Conservation (phyloP, 108 stramenopile genomes). For the Asterionellopsis glacialis region DNA sequence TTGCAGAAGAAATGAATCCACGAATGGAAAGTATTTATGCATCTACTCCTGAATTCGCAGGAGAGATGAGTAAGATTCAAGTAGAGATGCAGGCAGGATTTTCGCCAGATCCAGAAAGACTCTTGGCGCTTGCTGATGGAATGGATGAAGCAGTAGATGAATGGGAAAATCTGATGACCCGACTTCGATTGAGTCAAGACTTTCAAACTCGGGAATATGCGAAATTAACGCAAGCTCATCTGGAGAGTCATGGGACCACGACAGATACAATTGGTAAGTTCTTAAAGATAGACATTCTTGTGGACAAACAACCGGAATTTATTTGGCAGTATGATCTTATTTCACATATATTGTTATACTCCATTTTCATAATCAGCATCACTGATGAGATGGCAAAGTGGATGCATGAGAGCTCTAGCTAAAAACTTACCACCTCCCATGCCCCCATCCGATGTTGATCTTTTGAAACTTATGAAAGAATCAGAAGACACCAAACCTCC, state of each 20-base stretch:
- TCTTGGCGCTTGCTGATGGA: conserved; percentile 20
- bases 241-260: conserved; percentile 17
- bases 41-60: conserved; percentile 30
- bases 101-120: conserved; percentile 23
- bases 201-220: conserved; percentile 43
- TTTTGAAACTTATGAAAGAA: conserved; percentile 29
- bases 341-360: too few relatives aligned
- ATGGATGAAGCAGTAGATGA: conserved; percentile 29
- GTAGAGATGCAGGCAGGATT: conserved; percentile 32
- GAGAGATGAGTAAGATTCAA: conserved; percentile 17
- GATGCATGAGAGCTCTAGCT: conserved; percentile 35
- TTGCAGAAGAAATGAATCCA: conserved; percentile 29
- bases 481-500: conserved; percentile 16
- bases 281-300: too few relatives aligned
- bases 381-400: conserved; percentile 41
- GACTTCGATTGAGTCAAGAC: conserved; percentile 21
- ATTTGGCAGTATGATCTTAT: too few relatives aligned
- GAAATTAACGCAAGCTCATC: conserved; percentile 35
- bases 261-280: conserved; percentile 8
- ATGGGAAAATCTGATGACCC: conserved; percentile 26
- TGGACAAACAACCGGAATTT: too few relatives aligned
- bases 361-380: neutral
- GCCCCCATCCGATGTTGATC: conserved; percentile 37
- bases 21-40: conserved; percentile 18
- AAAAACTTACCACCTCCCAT: conserved; percentile 30